Evolutionary conservation across 345 rosid species (phyloP).

Genomic region (Bruguiera gymnorhiza): DNA sequence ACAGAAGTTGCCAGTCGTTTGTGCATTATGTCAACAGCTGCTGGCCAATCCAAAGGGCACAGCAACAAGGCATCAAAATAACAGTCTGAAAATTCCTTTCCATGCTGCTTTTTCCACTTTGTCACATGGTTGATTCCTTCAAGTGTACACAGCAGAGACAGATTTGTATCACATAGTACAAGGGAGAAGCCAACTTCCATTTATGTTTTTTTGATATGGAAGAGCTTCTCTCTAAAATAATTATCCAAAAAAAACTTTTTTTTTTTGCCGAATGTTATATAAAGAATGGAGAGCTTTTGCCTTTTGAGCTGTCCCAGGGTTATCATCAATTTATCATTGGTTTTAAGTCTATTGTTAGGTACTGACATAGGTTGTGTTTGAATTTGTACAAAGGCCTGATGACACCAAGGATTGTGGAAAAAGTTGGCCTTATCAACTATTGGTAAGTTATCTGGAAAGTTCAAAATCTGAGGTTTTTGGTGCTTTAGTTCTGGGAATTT

Average conservation of each 20-base stretch:
- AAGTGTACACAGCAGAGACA: neutral
- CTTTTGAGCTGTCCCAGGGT: too few relatives aligned
- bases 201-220: slow-evolving; percentile 6
- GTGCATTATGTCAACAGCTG: slow-evolving; percentile 62
- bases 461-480: too few relatives aligned
- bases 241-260: slow-evolving; percentile 21
- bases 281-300: too few relatives aligned
- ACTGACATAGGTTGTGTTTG: too few relatives aligned
- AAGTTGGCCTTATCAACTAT: too few relatives aligned
- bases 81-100: neutral
- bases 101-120: neutral
- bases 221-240: neutral
- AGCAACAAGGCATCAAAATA: slow-evolving; percentile 55
- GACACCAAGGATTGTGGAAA: too few relatives aligned
- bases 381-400: too few relatives aligned
- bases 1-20: slow-evolving; percentile 63
- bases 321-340: too few relatives aligned
- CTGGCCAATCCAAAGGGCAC: slow-evolving; percentile 45
- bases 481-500: too few relatives aligned
- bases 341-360: too few relatives aligned
- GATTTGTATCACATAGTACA: neutral
- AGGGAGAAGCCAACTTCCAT: neutral
- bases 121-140: neutral
- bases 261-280: neutral
- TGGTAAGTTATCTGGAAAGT: too few relatives aligned